phyloP scores from a whole-genome alignment of 345 rosid species.

The Populus davidiana region DNA sequence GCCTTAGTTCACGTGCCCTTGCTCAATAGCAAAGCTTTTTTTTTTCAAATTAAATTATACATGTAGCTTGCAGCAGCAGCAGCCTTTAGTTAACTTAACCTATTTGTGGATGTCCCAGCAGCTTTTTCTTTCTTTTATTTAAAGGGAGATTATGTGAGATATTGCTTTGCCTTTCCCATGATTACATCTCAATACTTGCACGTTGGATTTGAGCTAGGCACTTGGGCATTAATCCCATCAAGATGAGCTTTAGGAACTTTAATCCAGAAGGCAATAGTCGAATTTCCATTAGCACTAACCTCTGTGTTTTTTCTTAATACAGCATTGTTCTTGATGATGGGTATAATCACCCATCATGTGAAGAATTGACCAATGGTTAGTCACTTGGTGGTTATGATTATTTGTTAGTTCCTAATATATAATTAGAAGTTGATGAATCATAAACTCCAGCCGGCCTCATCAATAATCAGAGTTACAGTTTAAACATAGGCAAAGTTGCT shows the following conservation, averaged over 20 bases:
- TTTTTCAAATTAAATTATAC: not conserved
- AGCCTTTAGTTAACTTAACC: slow-evolving; percentile 25
- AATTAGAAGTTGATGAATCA: slow-evolving; percentile 13
- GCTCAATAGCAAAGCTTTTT: slow-evolving; percentile 1
- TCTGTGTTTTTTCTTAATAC: slow-evolving; percentile 15
- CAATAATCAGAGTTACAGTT: not conserved
- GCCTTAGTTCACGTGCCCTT: slow-evolving; percentile 37
- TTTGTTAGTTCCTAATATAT: slow-evolving; percentile 14
- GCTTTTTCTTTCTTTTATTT: slow-evolving; percentile 7
- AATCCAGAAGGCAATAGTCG: slow-evolving; percentile 10
- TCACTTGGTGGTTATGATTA: slow-evolving; percentile 23
- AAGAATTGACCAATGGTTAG: slow-evolving; percentile 12
- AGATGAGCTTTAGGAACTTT: slow-evolving; percentile 10
- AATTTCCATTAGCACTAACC: slow-evolving; percentile 5
- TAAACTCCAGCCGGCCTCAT: not conserved
- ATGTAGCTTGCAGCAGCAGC: slow-evolving; percentile 17
- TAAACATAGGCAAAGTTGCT: not conserved
- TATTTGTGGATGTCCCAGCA: not conserved
- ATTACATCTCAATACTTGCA: slow-evolving; percentile 35
- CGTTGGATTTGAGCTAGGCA: slow-evolving; percentile 28
- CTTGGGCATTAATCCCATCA: slow-evolving; percentile 28
- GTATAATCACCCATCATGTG: slow-evolving; percentile 39
- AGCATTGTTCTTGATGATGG: slow-evolving; percentile 19
- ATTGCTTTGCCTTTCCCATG: slow-evolving; percentile 30
- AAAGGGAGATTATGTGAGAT: slow-evolving; percentile 40